phyloP scores from a whole-genome alignment of 2,329 filamentous ascomycete species.

The Cladophialophora psammophila region DNA sequence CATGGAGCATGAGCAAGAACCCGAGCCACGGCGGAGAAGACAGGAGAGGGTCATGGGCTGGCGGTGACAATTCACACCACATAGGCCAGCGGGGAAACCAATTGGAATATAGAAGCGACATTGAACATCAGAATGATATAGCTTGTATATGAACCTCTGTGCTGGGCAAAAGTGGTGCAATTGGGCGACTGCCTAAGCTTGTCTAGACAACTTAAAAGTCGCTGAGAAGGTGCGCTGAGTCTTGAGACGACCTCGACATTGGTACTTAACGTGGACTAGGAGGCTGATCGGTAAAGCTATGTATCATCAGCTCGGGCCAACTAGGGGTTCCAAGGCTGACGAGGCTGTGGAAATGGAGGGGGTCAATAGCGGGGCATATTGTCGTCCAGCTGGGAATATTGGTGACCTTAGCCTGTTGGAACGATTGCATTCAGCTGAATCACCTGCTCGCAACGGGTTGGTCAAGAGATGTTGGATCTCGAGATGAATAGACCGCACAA shows the following conservation, averaged over 20 bases:
- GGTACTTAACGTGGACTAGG: no score
- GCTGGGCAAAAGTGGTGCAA: not conserved
- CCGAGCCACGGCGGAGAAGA: not conserved
- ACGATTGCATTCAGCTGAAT: not conserved
- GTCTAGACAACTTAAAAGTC: no score
- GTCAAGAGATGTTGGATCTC: not conserved
- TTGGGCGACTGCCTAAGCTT: no score
- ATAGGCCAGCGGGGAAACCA: not conserved
- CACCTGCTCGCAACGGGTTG: not conserved
- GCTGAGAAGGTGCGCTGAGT: no score
- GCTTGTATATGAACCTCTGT: not conserved
- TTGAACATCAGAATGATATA: not conserved
- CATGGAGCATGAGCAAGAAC: conserved; percentile 18
- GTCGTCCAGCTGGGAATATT: not conserved
- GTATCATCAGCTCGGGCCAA: no score
- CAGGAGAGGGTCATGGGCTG: conserved; percentile 15
- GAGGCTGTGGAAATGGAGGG: not conserved
- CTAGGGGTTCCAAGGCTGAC: not conserved
- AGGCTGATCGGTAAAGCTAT: not conserved
- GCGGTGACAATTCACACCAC: conserved; percentile 11
- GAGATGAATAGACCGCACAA: not conserved
- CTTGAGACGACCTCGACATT: no score
- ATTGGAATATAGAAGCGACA: no score
- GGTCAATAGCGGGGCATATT: not conserved
- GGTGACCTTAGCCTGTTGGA: not conserved